Percentiles rank a stretch among this genome's conserved stretches.
These are phyloP conservation scores for Leccinum pachyderme DNA, from an alignment of 1,284 basidiomycete genomes.

Conservation along the genomic window DNA sequence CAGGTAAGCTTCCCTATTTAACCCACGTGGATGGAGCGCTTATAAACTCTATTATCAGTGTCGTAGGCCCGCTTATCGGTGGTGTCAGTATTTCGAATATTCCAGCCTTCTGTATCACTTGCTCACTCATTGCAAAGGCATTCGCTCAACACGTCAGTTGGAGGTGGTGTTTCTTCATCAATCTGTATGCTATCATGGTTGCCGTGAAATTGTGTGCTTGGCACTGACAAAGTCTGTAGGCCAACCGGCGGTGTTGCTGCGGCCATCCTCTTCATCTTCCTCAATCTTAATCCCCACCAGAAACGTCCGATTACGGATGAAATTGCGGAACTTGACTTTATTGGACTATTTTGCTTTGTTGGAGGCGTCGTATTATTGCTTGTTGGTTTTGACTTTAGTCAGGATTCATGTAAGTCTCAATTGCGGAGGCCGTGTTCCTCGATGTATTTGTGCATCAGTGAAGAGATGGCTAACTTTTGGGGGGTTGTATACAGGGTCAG, in stretches of 20 bases:
- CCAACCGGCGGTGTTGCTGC: conserved; percentile 78
- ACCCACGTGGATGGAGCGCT: neutral
- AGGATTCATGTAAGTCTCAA: conserved; percentile 54
- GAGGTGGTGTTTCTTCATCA: conserved; percentile 81
- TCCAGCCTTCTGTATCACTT: neutral
- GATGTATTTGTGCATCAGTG: neutral
- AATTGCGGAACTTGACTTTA: conserved; percentile 70
- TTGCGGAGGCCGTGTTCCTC: neutral
- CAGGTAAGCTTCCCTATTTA: conserved; percentile 36
- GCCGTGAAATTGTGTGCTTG: neutral
- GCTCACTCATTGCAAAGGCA: conserved; percentile 37
- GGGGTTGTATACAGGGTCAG: conserved; percentile 28
- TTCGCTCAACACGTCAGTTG: conserved; percentile 73
- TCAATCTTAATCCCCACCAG: conserved; percentile 78
- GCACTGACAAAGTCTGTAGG: conserved; percentile 51
- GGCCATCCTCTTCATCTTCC: conserved; percentile 70
- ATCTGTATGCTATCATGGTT: conserved; percentile 46
- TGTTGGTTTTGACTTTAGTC: conserved; percentile 79
- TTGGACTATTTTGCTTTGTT: conserved; percentile 72
- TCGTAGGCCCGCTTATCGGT: conserved; percentile 74
- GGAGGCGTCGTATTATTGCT: conserved; percentile 73
- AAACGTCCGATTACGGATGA: conserved; percentile 59
- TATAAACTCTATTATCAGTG: conserved; percentile 38
- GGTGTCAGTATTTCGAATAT: conserved; percentile 46
- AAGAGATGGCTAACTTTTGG: neutral